Evolutionary conservation across 2,329 filamentous ascomycete genomes (phyloP).

Genomic region (Xylaria sp.): DNA sequence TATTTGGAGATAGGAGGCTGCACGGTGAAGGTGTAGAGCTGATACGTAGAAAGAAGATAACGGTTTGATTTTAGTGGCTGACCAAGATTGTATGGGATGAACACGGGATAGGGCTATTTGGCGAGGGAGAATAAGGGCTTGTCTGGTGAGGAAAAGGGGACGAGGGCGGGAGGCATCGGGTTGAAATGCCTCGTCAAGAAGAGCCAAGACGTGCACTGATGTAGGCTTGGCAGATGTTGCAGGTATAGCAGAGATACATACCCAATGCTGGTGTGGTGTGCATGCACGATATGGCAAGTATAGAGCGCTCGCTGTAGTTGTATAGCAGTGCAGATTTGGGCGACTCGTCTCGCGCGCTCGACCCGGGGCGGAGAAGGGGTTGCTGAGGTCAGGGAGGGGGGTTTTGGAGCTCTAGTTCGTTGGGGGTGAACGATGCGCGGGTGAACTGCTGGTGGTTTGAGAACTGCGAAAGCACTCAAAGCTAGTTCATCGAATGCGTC

Average conservation of each 20-base stretch:
- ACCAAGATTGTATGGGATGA: not conserved
- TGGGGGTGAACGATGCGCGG: not conserved
- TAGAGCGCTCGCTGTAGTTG: conserved; percentile 1
- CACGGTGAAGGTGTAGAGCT: not conserved
- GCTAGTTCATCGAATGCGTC: conserved; percentile 6
- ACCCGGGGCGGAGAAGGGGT: no score
- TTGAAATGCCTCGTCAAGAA: conserved; percentile 11
- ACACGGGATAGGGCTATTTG: not conserved
- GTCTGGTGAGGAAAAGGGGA: not conserved
- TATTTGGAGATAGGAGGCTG: not conserved
- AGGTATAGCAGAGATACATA: conserved; percentile 15
- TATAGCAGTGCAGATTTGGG: not conserved
- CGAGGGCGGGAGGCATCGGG: conserved; percentile 20
- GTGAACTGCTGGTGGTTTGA: not conserved
- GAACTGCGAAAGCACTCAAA: not conserved
- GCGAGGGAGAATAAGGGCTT: not conserved
- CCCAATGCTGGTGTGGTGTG: not conserved
- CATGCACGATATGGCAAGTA: not conserved
- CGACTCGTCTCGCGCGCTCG: not conserved
- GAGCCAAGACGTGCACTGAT: conserved; percentile 2
- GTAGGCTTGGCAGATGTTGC: not conserved
- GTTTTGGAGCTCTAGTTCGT: not conserved
- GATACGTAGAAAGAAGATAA: not conserved
- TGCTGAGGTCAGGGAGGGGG: not conserved
- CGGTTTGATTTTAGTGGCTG: not conserved